phyloP scores from a whole-genome alignment of 192 early-diverging fungal genomes.

The Coemansia sp. region DNA sequence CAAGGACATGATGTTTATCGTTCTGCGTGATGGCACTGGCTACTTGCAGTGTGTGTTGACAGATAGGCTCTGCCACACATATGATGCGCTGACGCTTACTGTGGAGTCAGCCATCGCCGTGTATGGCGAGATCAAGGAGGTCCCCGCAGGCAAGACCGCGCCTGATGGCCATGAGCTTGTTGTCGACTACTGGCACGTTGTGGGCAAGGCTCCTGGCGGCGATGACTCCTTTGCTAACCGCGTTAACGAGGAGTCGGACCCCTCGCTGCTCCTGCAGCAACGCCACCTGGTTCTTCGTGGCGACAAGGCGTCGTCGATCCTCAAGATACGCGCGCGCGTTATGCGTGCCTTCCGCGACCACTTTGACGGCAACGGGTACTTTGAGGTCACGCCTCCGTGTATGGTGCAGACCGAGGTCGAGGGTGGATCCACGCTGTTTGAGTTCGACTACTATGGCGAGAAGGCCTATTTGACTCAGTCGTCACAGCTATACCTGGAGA shows the following conservation, averaged over 20 bases:
- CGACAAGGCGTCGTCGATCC: conserved; percentile 81
- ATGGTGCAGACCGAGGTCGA: conserved; percentile 99
- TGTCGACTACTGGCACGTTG: conserved; percentile 95
- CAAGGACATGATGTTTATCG: conserved; percentile 94
- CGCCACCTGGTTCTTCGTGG: conserved; percentile 97
- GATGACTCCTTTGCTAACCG: conserved; percentile 92
- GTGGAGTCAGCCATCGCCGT: conserved; percentile 91
- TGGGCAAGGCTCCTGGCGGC: conserved; percentile 91
- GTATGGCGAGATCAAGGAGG: conserved; percentile 81
- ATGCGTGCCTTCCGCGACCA: conserved; percentile 95
- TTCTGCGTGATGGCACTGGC: conserved; percentile 94
- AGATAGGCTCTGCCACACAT: conserved; percentile 88
- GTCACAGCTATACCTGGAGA: conserved; percentile 98
- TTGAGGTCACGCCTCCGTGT: conserved; percentile 95
- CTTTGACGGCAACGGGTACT: conserved; percentile 77
- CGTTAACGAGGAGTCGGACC: conserved; percentile 86
- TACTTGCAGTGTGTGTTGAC: conserved; percentile 92
- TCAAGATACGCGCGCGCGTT: conserved; percentile 83
- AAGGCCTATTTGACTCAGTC: conserved; percentile 97
- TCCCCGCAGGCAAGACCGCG: conserved; percentile 95
- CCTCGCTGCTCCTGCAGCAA: conserved; percentile 83
- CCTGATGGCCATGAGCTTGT: conserved; percentile 94
- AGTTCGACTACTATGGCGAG: conserved; percentile 96
- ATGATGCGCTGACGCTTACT: conserved; percentile 90
- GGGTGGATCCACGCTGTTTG: conserved; percentile 94